Percentiles rank a stretch among this genome's conserved stretches.
Evolutionary conservation across 768 basidiomycete genomes (phyloP).

Genomic region (Leccinum boreale): DNA sequence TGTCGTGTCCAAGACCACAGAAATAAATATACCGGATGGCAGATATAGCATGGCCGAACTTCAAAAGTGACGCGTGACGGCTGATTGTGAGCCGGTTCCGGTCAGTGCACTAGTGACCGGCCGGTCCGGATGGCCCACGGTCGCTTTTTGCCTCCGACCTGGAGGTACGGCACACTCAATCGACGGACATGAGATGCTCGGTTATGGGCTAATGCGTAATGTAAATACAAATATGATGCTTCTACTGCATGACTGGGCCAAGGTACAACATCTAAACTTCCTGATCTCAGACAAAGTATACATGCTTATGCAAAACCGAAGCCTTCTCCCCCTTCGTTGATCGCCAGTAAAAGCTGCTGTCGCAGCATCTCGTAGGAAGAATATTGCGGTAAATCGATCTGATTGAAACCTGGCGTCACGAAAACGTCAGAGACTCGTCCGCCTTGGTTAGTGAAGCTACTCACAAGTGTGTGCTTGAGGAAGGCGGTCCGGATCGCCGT

Average conservation of each 20-base stretch:
- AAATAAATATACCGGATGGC: neutral
- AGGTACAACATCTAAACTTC: slow-evolving; percentile 15
- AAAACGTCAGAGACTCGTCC: slow-evolving; percentile 12
- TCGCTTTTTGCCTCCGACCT: neutral
- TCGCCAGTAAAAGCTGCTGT: slow-evolving; percentile 84
- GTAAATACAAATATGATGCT: slow-evolving; percentile 36
- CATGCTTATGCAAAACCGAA: slow-evolving; percentile 72
- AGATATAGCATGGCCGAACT: neutral
- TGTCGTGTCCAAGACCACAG: neutral
- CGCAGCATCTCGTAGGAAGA: slow-evolving; percentile 96
- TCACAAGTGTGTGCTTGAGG: slow-evolving; percentile 89
- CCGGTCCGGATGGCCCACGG: neutral
- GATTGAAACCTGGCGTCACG: slow-evolving; percentile 72
- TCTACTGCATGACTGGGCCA: slow-evolving; percentile 24
- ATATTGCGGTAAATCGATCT: slow-evolving; percentile 92
- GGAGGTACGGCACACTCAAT: neutral
- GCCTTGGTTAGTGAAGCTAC: slow-evolving; percentile 25
- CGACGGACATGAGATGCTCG: neutral
- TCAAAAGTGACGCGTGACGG: neutral
- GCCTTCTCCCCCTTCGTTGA: slow-evolving; percentile 94
- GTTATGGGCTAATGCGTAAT: slow-evolving; percentile 18
- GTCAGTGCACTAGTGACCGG: neutral
- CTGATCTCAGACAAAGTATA: slow-evolving; percentile 1
- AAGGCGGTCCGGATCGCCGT: slow-evolving; percentile 78
- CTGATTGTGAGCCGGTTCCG: neutral